Evolutionary conservation across 208 protist species (phyloP).

Genomic region (Acanthamoeba castellanii): DNA sequence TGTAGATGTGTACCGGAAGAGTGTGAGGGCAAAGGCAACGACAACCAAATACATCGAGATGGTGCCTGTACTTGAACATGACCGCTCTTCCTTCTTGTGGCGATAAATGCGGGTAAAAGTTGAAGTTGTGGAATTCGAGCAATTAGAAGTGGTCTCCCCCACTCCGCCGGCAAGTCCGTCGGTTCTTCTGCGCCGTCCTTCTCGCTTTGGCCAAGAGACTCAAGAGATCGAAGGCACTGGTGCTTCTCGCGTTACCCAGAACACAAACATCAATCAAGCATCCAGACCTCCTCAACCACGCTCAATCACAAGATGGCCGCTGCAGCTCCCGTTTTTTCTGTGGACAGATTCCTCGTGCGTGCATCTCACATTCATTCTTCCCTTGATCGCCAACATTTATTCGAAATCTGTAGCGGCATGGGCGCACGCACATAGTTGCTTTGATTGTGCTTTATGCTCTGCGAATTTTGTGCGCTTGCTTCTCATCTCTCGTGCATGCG

Average conservation of each 20-base stretch:
- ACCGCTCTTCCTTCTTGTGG: too few relatives aligned
- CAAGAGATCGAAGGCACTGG: not conserved
- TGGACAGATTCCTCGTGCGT: not conserved
- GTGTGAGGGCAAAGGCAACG: too few relatives aligned
- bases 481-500: not conserved
- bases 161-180: not conserved
- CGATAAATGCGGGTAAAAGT: too few relatives aligned
- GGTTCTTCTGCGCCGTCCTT: not conserved
- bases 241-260: not conserved
- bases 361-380: not conserved
- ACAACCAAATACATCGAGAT: too few relatives aligned
- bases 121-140: too few relatives aligned
- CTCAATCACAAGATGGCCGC: not conserved
- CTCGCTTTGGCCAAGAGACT: not conserved
- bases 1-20: not conserved
- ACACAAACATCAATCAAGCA: not conserved
- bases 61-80: too few relatives aligned
- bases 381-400: too few relatives aligned
- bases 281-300: not conserved
- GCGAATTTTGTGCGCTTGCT: not conserved
- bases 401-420: not conserved
- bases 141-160: not conserved
- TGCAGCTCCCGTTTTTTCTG: constrained; percentile 2
- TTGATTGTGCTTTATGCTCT: too few relatives aligned
- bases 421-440: too few relatives aligned